Evolutionary conservation across 1,284 basidiomycete genomes (phyloP), one percentile per base, ranked within the genome.

Genomic region (Sanguinoderma infundibulare): DNA sequence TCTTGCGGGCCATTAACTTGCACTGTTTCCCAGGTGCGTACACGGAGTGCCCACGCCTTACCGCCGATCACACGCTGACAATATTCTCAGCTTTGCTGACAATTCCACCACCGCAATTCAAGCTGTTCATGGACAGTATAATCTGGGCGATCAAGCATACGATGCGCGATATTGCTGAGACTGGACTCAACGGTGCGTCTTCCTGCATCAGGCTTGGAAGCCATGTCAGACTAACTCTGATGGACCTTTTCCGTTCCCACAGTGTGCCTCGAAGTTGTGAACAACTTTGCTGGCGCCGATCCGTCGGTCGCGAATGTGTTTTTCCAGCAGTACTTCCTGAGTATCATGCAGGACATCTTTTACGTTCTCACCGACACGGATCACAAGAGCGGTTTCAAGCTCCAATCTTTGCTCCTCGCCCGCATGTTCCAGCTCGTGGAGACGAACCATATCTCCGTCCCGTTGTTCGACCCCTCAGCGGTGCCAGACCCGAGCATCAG

Each of bases 71-170:
- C 34, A 46, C 22, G 39, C 64, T 69, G 20, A 70, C 52, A 10
- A 24, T 62, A n/a, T 53, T n/a, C 36, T 17, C 55, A 94, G 95
- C 95, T 7, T 81, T 99, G 42, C 84, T 98, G 62, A 88, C 87
- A 40, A 85, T 98, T 59, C 92, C 94, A 15, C 92, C 95, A n/a
- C 77, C 85, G 54, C 94, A 98, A 78, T 99, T 99, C 86, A 98
- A 98, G 81, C 80, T 99, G 63, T 93, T 98, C 76, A 98, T 98
- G 88, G 98, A 99, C 77, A 96, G 95, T 68, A 93, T 98, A 67
- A 93, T 98, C 57, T 99, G 98, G 98, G 97, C 96, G 14, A 98
- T 99, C 83, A 99, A 99, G 79, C 98, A 99, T 80, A 98, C 96
- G 17, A 98, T 98, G 95, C 89, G 98, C 58, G 98, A 99, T 78